Base-by-base conservation (phyloP, 2,329 filamentous ascomycete species). In the Thelonectria blattea region DNA sequence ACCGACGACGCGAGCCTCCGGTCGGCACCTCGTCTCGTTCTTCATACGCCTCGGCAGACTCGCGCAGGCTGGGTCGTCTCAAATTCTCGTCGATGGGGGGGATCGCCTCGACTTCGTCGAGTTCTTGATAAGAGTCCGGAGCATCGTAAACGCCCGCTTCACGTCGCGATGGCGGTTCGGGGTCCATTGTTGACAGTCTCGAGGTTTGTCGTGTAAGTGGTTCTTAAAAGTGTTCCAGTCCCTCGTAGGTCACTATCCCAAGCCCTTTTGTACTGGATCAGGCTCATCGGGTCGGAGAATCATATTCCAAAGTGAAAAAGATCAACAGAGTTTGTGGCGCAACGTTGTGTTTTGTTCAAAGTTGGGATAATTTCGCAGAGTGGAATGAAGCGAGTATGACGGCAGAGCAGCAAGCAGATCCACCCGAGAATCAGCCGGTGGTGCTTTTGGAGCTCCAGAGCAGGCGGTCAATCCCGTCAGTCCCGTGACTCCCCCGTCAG, bases 1-100 rank as follows among this genome's bases (percentile, higher is more conserved):
- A 62, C 30, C 60, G 51, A 51, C 49, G 46, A 55, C 58, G 46
- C n/a, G 37, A 15, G 15, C 34, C 34, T 15, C 34, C 32, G n/a
- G 12, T 42, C 8, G 58, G 49, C 7, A 24, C 48, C 66, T 84
- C 82, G 58, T 78, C 74, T 20, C 83, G 70, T 61, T 81, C 79
- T 43, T 65, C 73, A 60, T 80, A 82, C 4, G 65, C 67, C 43
- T 60, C 62, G 3, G 73, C 72, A 10, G 66, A 60, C 27, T 73
- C 60, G 61, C 75, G 73, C n/a, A 65, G 52, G 43, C 64, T 53
- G 9, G 65, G 61, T 24, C 49, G 43, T 58, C 55, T 43, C 18
- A 34, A 22, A 12, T 5, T 15, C 34, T 59, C 42, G 2, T 63
- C 56, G 9, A 65, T 39, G 7, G 59, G 62, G 17, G 62, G 53